Percentiles rank a stretch among this genome's conserved stretches.
phyloP scores from a whole-genome alignment of 177 flowering plant species.

The Telopea speciosissima region DNA sequence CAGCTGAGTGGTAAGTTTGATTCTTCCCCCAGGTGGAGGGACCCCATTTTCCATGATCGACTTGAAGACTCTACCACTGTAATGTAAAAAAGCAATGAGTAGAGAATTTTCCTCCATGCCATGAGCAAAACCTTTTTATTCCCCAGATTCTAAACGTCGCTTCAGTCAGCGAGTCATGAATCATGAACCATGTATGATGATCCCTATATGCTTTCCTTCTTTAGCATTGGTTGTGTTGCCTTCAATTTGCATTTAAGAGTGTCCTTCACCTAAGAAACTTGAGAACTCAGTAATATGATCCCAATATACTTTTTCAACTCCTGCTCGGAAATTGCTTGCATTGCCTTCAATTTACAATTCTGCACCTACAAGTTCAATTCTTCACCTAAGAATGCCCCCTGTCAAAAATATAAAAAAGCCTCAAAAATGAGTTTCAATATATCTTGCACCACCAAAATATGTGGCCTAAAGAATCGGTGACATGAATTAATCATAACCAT shows the following conservation, averaged over 20 bases:
- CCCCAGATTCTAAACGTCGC: not conserved
- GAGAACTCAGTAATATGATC: no score
- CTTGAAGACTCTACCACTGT: slow-evolving; percentile 49
- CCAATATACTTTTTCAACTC: no score
- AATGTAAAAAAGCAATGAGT: slow-evolving; percentile 29
- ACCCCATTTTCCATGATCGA: slow-evolving; percentile 41
- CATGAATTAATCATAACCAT: not conserved
- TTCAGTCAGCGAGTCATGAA: not conserved
- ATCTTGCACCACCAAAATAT: not conserved
- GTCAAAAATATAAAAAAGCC: not conserved
- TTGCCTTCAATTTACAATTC: no score
- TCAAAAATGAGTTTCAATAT: not conserved
- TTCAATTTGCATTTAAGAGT: not conserved
- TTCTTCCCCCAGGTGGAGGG: slow-evolving; percentile 30
- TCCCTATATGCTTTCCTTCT: not conserved
- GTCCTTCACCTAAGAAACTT: not conserved
- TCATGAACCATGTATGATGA: not conserved
- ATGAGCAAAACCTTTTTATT: slow-evolving; percentile 11
- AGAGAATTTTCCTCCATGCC: slow-evolving; percentile 48
- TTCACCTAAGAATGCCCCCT: not conserved
- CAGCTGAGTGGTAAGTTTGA: slow-evolving; percentile 42
- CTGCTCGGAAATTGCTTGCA: no score
- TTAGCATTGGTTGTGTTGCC: not conserved
- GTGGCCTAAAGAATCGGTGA: not conserved
- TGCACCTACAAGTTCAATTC: not conserved